Percentiles rank a stretch among this genome's conserved stretches.
phyloP scores from a whole-genome alignment of 2,329 filamentous ascomycete genomes.

The Penicillium sclerotiorum region DNA sequence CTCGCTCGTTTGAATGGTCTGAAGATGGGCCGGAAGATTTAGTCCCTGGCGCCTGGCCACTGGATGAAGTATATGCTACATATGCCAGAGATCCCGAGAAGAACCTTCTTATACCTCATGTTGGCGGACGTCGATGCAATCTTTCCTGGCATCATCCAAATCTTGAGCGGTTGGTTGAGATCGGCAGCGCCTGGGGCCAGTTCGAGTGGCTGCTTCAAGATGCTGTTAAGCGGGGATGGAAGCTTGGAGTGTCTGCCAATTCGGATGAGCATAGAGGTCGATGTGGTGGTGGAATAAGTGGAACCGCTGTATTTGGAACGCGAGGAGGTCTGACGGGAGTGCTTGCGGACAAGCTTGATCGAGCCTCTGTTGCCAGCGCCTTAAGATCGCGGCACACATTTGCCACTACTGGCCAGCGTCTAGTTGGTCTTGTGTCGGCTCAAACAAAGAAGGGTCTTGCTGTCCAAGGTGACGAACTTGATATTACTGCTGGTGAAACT shows the following conservation, averaged over 20 bases:
- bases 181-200: constrained; percentile 16
- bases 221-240: constrained; percentile 13
- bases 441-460: neutral
- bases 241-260: constrained; percentile 17
- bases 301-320: constrained; percentile 16
- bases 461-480: constrained; percentile 13
- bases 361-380: constrained; percentile 4
- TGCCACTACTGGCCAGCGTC: constrained; percentile 14
- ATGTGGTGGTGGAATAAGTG: constrained; percentile 16
- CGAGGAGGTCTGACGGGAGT: constrained; percentile 15
- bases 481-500: neutral
- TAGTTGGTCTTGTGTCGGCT: constrained; percentile 7
- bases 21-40: constrained; percentile 13
- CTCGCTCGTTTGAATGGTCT: constrained; percentile 16
- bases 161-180: constrained; percentile 15
- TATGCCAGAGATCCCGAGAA: constrained; percentile 9
- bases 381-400: constrained; percentile 10
- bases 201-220: constrained; percentile 18
- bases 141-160: constrained; percentile 15
- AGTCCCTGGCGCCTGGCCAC: constrained; percentile 14
- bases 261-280: constrained; percentile 18
- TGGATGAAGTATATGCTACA: constrained; percentile 15
- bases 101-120: constrained; percentile 15
- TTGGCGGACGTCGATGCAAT: constrained; percentile 16
- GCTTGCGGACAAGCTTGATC: constrained; percentile 4